Base-by-base conservation (phyloP, 345 rosid genomes). In the Syzygium jambos region DNA sequence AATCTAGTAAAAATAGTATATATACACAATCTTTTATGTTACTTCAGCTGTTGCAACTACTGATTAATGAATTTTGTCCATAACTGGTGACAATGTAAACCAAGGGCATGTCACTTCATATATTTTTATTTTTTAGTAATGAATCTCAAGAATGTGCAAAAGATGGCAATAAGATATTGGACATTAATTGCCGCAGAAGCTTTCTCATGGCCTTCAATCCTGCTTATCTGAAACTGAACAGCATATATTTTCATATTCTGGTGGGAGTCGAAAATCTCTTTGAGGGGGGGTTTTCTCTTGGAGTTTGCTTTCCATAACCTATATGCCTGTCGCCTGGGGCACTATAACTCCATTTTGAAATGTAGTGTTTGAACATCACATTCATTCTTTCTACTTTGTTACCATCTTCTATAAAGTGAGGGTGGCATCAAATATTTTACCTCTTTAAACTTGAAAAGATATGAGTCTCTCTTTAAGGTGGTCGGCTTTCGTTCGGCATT, bases 371-470 rank as follows among this genome's bases (percentile, higher is more conserved):
- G 9, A 73, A 51, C 29, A 27, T 22, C 56, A 52, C 82, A 61
- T 25, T 80, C 85, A 82, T 27, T n/a, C 63, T 54, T 56, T 49
- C 23, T 73, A 22, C 61, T 56, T 56, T 56, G 61, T 9, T 56
- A 56, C 61, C 27, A 56, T 27, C 61, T 57, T 78, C 54, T 46
- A 16, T 85, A 34, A 12, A 78, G 25, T 51, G 86, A 85, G 30
- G 78, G 84, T 38, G 56, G 85, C 38, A 86, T 89, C 86, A 51
- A 78, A 85, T 68, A 57, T 7, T 41, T 27, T 91, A 96, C 99
- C 98, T 97, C 99, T 85, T 97, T 97, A 87, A 89, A 97, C 92
- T 95, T 96, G 91, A 96, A 97, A 87, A 97, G 92, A 34, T 92
- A 95, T 49, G 91, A 91, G 88, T 95, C 96, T 93, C 96, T 95